Conservation (phyloP, 192 early-diverging fungal genomes). For the Dissophora globulifera region DNA sequence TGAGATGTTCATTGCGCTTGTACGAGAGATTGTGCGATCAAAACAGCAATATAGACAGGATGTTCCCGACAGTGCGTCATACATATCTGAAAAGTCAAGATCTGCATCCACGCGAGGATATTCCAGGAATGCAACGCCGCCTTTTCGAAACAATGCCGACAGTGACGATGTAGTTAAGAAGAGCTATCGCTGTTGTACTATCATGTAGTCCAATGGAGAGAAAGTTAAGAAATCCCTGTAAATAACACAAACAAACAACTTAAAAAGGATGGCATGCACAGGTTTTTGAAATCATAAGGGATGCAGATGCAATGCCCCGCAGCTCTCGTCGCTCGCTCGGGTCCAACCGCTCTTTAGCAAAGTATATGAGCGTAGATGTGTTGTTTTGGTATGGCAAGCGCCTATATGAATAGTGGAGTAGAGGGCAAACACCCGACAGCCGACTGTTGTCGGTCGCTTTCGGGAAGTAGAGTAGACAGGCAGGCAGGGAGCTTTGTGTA, state of each 20-base stretch:
- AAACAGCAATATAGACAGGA: background rate
- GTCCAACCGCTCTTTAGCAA: too few species aligned
- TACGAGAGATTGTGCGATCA: conserved; percentile 26
- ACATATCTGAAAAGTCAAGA: background rate
- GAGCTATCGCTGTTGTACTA: conserved; percentile 12
- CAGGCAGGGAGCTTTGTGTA: too few species aligned
- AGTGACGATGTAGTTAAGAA: background rate
- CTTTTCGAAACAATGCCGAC: background rate
- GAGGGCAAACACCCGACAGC: too few species aligned
- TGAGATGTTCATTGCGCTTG: conserved; percentile 29
- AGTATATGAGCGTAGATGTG: too few species aligned
- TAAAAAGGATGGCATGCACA: too few species aligned
- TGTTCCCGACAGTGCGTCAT: background rate
- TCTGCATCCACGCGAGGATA: conserved; percentile 7
- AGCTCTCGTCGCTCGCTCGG: too few species aligned
- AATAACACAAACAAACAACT: background rate
- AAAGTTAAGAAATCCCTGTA: background rate
- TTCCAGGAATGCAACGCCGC: conserved; percentile 10
- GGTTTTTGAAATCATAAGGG: too few species aligned
- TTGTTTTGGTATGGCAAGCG: too few species aligned
- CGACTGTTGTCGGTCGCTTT: too few species aligned
- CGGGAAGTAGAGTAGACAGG: too few species aligned
- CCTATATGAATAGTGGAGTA: too few species aligned
- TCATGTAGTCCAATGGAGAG: conserved; percentile 14
- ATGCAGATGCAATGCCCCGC: too few species aligned